Percentiles rank a stretch among this genome's conserved stretches.
Conservation (phyloP, 148 eudicot species). For the Rhododendron griersonianum region DNA sequence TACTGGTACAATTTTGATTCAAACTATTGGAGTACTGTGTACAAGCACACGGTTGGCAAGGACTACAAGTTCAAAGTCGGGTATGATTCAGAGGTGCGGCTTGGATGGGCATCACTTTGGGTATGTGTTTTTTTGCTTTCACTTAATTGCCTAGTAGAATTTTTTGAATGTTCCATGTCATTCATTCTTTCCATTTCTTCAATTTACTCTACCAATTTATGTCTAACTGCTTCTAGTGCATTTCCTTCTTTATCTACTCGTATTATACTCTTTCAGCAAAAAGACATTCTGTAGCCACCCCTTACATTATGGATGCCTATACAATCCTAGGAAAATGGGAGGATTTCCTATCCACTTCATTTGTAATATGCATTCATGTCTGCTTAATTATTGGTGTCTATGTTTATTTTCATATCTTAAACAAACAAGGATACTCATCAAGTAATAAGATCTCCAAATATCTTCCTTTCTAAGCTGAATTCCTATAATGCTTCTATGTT, state of each 20-base stretch:
- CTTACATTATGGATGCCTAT: neutral
- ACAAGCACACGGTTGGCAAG: slow-evolving; percentile 81
- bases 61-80: slow-evolving; percentile 96
- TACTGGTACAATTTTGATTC: slow-evolving; percentile 85
- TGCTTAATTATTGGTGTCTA: neutral
- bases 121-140: slow-evolving; percentile 33
- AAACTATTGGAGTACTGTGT: slow-evolving; percentile 81
- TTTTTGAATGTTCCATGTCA: neutral
- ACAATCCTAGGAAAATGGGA: neutral
- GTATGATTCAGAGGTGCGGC: slow-evolving; percentile 81
- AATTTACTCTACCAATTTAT: slow-evolving; percentile 1
- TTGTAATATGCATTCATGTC: neutral
- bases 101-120: slow-evolving; percentile 99
- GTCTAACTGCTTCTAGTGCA: neutral
- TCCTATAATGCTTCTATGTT: neutral
- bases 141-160: neutral
- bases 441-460: neutral
- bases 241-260: neutral
- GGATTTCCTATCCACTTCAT: neutral
- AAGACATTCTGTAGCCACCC: neutral
- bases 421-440: neutral
- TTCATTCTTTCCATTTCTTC: neutral
- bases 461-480: neutral
- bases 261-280: neutral
- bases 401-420: neutral